Conservation (phyloP, 2,329 filamentous ascomycete species). For the Xylariaceae sp. region DNA sequence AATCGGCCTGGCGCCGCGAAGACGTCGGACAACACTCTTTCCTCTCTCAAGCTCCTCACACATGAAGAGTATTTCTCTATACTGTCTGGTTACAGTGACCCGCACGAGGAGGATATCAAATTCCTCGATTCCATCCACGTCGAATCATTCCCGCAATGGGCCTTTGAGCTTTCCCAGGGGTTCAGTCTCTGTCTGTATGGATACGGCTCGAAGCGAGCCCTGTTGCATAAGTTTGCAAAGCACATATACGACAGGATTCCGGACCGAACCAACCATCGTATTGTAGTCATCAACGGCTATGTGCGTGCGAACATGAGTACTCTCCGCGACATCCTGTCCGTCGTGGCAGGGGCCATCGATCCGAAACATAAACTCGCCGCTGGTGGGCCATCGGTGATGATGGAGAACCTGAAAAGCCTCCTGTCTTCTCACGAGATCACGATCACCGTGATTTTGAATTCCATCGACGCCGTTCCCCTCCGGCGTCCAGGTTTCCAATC, state of each 20-base stretch:
- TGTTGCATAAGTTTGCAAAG: constrained; percentile 70
- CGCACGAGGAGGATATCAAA: constrained; percentile 63
- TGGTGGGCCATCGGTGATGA: constrained; percentile 62
- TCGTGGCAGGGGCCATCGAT: constrained; percentile 60
- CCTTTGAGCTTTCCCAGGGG: constrained; percentile 78
- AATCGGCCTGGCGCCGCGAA: constrained; percentile 76
- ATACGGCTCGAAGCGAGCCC: constrained; percentile 77
- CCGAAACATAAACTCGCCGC: constrained; percentile 46
- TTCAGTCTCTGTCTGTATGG: constrained; percentile 92
- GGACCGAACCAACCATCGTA: constrained; percentile 46
- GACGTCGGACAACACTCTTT: constrained; percentile 81
- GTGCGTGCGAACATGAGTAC: constrained; percentile 52
- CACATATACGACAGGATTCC: constrained; percentile 51
- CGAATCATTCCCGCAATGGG: constrained; percentile 84
- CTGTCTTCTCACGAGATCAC: constrained; percentile 48
- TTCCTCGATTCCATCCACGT: constrained; percentile 71
- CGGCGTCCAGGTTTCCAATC: constrained; percentile 66
- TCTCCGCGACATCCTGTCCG: constrained; percentile 63
- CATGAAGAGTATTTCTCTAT: constrained; percentile 87
- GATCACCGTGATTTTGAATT: constrained; percentile 74
- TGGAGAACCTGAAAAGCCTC: constrained; percentile 59
- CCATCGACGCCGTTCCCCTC: constrained; percentile 73
- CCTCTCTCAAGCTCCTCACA: constrained; percentile 68
- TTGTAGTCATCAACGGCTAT: constrained; percentile 87
- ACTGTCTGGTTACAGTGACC: constrained; percentile 59